phyloP scores from a whole-genome alignment of 768 basidiomycete genomes.

The Mrakia gelida region DNA sequence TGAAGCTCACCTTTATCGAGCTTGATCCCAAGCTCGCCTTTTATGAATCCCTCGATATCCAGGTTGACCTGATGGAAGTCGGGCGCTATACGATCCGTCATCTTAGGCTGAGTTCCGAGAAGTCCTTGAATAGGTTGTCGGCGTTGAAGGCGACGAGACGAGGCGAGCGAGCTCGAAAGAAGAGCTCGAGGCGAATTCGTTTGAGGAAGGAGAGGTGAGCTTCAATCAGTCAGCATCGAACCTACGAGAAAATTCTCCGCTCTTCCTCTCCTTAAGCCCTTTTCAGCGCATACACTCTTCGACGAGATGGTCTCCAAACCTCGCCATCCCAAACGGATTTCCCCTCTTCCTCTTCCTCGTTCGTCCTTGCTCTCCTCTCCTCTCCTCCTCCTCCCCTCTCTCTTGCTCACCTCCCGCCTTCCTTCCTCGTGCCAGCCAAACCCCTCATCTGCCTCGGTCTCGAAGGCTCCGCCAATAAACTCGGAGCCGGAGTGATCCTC shows the following conservation, averaged over 20 bases:
- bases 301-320: background rate
- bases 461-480: conserved; percentile 96
- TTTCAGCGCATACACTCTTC: background rate
- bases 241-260: background rate
- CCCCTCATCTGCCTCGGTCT: conserved; percentile 77
- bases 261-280: background rate
- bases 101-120: background rate
- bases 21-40: conserved; percentile 75
- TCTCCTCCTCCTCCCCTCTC: background rate
- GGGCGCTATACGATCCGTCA: conserved; percentile 61
- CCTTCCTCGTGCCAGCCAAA: conserved; percentile 32
- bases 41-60: conserved; percentile 71
- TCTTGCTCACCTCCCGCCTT: background rate
- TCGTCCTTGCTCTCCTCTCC: background rate
- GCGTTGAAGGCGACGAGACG: background rate
- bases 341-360: conserved; percentile 1
- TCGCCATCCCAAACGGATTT: background rate
- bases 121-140: background rate
- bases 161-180: background rate
- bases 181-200: background rate
- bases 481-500: conserved; percentile 86
- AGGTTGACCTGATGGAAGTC: conserved; percentile 95
- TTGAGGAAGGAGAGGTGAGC: too few relatives aligned
- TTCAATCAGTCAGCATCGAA: conserved; percentile 1
- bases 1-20: conserved; percentile 73